Conservation (phyloP, 1,284 basidiomycete species). For the Ganoderma lingzhi region DNA sequence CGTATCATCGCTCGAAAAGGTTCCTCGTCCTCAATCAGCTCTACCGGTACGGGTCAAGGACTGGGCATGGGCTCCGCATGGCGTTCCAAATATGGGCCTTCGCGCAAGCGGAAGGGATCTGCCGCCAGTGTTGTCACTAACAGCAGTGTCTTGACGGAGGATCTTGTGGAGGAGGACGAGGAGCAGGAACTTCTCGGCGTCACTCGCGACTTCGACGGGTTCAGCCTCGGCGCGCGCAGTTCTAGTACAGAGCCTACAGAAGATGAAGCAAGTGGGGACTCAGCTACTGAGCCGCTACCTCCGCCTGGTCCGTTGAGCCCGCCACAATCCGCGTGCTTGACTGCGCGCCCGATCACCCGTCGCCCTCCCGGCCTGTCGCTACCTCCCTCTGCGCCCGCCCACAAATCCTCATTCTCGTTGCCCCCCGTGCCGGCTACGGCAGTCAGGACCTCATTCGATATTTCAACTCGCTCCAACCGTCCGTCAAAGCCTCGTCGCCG, state of each 20-base stretch:
- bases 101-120: slow-evolving; percentile 75
- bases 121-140: slow-evolving; percentile 71
- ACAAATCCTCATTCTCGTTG: slow-evolving; percentile 36
- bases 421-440: slow-evolving; percentile 49
- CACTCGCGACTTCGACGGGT: slow-evolving; percentile 68
- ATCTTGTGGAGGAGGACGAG: slow-evolving; percentile 83
- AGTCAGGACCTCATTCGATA: slow-evolving; percentile 59
- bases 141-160: slow-evolving; percentile 77
- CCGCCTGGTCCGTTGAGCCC: slow-evolving; percentile 24
- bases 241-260: slow-evolving; percentile 51
- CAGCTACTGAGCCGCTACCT: slow-evolving; percentile 38
- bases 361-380: slow-evolving; percentile 39
- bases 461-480: slow-evolving; percentile 42
- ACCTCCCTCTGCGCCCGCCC: slow-evolving; percentile 62
- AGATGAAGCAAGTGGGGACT: slow-evolving; percentile 43
- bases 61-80: slow-evolving; percentile 65
- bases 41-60: slow-evolving; percentile 58
- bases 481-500: slow-evolving; percentile 62
- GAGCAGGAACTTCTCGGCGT: slow-evolving; percentile 73
- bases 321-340: slow-evolving; percentile 26
- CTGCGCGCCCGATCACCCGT: slow-evolving; percentile 37
- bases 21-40: slow-evolving; percentile 69
- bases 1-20: slow-evolving; percentile 76
- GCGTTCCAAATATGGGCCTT: slow-evolving; percentile 62
- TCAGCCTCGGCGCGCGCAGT: slow-evolving; percentile 49